phyloP scores from a whole-genome alignment of 2,329 filamentous ascomycete species.

The Aphanocladium album region DNA sequence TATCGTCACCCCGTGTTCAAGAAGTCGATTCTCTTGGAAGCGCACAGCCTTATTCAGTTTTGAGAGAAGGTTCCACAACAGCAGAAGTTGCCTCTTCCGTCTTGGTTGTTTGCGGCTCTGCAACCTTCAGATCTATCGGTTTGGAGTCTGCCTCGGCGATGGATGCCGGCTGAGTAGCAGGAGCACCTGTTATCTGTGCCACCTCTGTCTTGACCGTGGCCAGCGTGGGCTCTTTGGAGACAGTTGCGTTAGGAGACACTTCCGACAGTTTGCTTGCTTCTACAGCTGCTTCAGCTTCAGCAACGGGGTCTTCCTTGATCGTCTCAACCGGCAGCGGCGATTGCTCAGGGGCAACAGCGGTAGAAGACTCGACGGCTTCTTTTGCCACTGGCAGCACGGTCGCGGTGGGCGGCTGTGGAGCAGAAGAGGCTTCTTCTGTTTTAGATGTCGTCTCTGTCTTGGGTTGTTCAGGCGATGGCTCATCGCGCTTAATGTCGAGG shows the following conservation, averaged over 20 bases:
- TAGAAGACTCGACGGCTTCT: background rate
- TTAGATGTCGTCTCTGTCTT: background rate
- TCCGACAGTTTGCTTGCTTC: background rate
- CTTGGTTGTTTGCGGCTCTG: background rate
- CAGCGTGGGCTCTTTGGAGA: background rate
- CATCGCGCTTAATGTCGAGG: slow-evolving; percentile 41
- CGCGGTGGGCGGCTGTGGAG: background rate
- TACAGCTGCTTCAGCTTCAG: background rate
- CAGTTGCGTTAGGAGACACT: too few relatives aligned
- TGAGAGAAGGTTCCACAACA: background rate
- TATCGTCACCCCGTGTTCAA: background rate
- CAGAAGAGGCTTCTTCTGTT: slow-evolving; percentile 14
- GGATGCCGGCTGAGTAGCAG: background rate
- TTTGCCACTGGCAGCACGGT: background rate
- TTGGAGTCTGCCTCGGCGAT: background rate
- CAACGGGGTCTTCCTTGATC: slow-evolving; percentile 12
- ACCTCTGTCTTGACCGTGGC: background rate
- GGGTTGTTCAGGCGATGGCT: slow-evolving; percentile 13
- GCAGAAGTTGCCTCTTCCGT: background rate
- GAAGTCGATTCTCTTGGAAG: background rate
- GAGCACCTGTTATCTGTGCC: background rate
- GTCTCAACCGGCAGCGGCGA: background rate
- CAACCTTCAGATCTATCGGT: background rate
- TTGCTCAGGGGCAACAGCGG: background rate
- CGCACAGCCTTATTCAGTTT: background rate